phyloP scores from a whole-genome alignment of 2,329 filamentous ascomycete genomes.

The Sporothrix luriei region DNA sequence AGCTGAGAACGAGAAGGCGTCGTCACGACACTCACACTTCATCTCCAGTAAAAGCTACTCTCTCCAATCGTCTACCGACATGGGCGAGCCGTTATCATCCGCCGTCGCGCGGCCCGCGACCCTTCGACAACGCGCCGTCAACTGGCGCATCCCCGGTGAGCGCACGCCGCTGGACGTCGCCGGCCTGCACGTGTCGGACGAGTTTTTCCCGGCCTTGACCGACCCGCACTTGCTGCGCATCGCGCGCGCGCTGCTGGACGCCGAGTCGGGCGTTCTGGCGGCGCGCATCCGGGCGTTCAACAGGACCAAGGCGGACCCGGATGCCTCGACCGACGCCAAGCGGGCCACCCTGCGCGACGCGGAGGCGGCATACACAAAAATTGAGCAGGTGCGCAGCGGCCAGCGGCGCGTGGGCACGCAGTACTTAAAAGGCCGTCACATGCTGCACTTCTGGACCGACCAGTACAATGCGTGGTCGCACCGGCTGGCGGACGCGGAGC shows the following conservation, averaged over 20 bases:
- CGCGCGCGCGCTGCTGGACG: neutral
- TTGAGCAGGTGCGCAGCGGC: neutral
- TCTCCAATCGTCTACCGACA: neutral
- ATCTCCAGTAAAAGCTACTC: neutral
- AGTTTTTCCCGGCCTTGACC: neutral
- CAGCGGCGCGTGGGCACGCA: neutral
- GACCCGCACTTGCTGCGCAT: neutral
- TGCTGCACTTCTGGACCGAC: slow-evolving; percentile 1
- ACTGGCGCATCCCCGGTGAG: neutral
- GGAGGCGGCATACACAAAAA: neutral
- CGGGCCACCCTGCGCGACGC: neutral
- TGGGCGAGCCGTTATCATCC: neutral
- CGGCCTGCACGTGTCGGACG: neutral
- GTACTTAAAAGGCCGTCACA: neutral
- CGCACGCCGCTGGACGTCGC: neutral
- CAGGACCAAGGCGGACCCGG: neutral
- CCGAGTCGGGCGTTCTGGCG: neutral
- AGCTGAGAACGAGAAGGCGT: neutral
- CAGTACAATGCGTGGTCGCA: neutral
- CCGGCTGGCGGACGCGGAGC: neutral
- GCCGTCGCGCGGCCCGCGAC: neutral
- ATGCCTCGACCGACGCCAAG: neutral
- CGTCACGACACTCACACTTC: neutral
- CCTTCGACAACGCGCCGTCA: neutral
- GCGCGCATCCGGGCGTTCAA: slow-evolving; percentile 4